Base-by-base conservation (phyloP, 305 asterid species). In the Lippia alba region DNA sequence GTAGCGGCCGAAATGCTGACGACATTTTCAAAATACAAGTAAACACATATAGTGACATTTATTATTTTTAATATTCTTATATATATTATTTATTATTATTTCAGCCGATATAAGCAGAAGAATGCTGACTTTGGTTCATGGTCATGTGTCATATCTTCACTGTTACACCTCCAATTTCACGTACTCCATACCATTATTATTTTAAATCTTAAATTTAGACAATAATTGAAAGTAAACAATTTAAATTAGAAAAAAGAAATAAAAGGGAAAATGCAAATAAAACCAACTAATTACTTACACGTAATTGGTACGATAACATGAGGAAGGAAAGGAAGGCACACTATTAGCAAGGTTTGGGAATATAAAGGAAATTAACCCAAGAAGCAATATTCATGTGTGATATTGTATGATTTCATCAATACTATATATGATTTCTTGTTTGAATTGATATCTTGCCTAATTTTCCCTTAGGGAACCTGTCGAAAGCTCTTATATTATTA, bases 21-120 rank as follows among this genome's bases (percentile, higher is more conserved):
- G 11, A 49, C 44, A 36, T 20, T 34, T 70, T 50, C 63, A 72
- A 55, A 71, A 55, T 4, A 32, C 50, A 44, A 34, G 66, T 63
- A 56, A 46, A 34, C 53, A 54, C 3, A 19, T 56, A 64, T 8
- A 46, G 77, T 11, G 44, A 56, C 66, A 46, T 17, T 24, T 54
- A 54, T 5, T 1, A 19, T 58, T 58, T 1, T 24, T 24, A 24
- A 24, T 24, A 24, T 24, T 24, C 3, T 24, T 24, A 24, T 24
- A n/a, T n/a, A n/a, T n/a, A n/a, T 24, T 24, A 24, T 24, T 24
- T 24, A 24, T 24, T n/a, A n/a, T n/a, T 60, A 70, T 46, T 58
- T 17, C 61, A 59, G 16, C 39, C 54, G 54, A 60, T 5, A 45
- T 48, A 16, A 60, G 61, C 32, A 69, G 36, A 15, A 49, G 19